phyloP scores from a whole-genome alignment of 2,329 filamentous ascomycete species.

The Cadophora gregata region DNA sequence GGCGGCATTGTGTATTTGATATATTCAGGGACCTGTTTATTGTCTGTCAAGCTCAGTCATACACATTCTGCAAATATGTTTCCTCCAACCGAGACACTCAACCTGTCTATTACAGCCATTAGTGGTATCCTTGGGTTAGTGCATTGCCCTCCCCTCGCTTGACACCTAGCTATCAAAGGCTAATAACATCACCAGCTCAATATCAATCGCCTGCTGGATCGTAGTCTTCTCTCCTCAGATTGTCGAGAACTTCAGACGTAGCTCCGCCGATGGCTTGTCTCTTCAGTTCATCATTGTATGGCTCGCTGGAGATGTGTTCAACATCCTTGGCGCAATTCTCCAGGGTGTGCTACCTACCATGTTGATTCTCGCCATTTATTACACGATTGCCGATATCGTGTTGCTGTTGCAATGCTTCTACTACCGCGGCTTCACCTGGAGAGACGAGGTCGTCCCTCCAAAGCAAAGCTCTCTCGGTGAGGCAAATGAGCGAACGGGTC shows the following conservation, averaged over 20 bases:
- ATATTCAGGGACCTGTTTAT: too few species aligned
- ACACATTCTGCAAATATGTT: slow-evolving; percentile 39
- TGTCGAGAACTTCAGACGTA: slow-evolving; percentile 87
- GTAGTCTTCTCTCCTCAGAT: slow-evolving; percentile 98
- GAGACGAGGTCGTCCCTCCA: slow-evolving; percentile 56
- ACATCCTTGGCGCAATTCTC: slow-evolving; percentile 89
- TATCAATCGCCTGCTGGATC: slow-evolving; percentile 95
- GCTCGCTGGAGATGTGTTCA: slow-evolving; percentile 94
- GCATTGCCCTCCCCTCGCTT: background rate
- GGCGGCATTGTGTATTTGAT: background rate
- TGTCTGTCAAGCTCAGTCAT: background rate
- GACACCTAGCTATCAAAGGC: background rate
- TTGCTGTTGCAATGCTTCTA: slow-evolving; percentile 92
- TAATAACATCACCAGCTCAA: slow-evolving; percentile 63
- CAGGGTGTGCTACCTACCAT: slow-evolving; percentile 95
- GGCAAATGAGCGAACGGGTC: slow-evolving; percentile 58
- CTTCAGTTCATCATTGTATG: slow-evolving; percentile 93
- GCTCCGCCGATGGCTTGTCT: slow-evolving; percentile 86
- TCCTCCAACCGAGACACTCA: slow-evolving; percentile 59
- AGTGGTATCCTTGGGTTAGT: slow-evolving; percentile 87
- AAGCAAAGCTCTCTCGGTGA: slow-evolving; percentile 49
- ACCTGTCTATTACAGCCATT: slow-evolving; percentile 86
- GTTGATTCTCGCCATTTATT: slow-evolving; percentile 93
- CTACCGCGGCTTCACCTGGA: slow-evolving; percentile 83
- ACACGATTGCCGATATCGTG: slow-evolving; percentile 90